phyloP scores from a whole-genome alignment of 495 filamentous ascomycete genomes.

The Astrothelium macrocarpum region DNA sequence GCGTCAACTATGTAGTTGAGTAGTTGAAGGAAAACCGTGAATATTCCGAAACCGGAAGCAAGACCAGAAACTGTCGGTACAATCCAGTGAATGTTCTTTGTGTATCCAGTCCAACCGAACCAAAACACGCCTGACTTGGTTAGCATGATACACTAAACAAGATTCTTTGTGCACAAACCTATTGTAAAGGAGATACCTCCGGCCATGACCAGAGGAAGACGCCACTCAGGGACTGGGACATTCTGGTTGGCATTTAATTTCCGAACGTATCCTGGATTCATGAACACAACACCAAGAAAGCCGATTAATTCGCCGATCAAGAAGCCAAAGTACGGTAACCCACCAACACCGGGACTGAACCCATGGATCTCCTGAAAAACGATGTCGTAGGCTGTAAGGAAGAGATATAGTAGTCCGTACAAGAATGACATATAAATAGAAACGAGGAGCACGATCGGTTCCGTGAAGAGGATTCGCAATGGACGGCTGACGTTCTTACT shows the following conservation, averaged over 20 bases:
- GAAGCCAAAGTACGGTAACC: constrained; percentile 44
- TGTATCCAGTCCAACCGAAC: constrained; percentile 34
- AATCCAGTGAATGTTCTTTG: constrained; percentile 27
- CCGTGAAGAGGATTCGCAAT: constrained; percentile 24
- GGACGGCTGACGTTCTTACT: constrained; percentile 21
- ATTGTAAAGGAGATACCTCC: constrained; percentile 22
- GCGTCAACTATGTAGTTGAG: constrained; percentile 23
- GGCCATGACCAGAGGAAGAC: constrained; percentile 25
- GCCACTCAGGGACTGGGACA: constrained; percentile 27
- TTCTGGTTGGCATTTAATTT: constrained; percentile 21
- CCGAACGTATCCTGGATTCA: constrained; percentile 19
- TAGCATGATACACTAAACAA: background rate
- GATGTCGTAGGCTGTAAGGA: constrained; percentile 42
- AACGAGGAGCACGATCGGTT: constrained; percentile 22
- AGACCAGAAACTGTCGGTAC: constrained; percentile 22
- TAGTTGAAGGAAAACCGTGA: constrained; percentile 25
- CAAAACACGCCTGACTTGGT: constrained; percentile 24
- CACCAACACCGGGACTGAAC: constrained; percentile 34
- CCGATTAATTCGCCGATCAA: constrained; percentile 37
- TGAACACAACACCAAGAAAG: constrained; percentile 13
- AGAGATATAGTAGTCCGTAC: constrained; percentile 31
- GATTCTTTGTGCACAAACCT: constrained; percentile 3
- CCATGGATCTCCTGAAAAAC: constrained; percentile 44
- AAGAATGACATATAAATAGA: constrained; percentile 24
- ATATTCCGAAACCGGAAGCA: constrained; percentile 25